These are phyloP conservation scores for Colletotrichum tabaci DNA, from an alignment of 2,329 filamentous ascomycete species.

Conservation along the genomic window DNA sequence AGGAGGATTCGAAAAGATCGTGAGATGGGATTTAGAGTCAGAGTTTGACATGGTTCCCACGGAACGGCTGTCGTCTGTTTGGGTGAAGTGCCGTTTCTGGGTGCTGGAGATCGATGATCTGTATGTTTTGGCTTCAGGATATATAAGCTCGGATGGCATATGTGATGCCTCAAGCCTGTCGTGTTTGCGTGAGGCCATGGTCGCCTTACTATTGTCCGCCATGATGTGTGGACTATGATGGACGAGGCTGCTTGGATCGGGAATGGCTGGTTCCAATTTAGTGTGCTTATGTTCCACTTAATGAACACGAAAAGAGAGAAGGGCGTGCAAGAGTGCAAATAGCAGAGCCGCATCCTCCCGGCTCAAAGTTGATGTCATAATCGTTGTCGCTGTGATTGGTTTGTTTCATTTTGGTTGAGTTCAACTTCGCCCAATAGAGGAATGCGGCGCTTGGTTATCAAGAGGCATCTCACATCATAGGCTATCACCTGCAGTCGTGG, in stretches of 20 bases:
- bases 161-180: not conserved
- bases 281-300: not conserved
- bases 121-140: not conserved
- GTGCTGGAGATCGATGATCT: not conserved
- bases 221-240: not conserved
- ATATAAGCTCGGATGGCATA: not conserved
- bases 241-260: not conserved
- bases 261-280: not conserved
- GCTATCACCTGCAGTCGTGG: not conserved
- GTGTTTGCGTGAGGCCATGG: not conserved
- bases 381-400: not conserved
- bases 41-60: constrained; percentile 19
- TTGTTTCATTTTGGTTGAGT: not conserved
- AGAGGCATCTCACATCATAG: not conserved
- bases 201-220: not conserved
- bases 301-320: not conserved
- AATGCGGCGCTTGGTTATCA: not conserved
- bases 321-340: not conserved
- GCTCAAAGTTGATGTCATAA: not conserved
- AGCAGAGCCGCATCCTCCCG: not conserved
- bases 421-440: not conserved
- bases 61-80: not conserved
- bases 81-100: not conserved
- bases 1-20: constrained; percentile 4
- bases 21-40: constrained; percentile 5